A percentile compares a stretch with the other conserved stretches of the same genome.
These are phyloP conservation scores for Ogataea naganishii DNA, from an alignment of 805 yeast species.

Conservation along the genomic window DNA sequence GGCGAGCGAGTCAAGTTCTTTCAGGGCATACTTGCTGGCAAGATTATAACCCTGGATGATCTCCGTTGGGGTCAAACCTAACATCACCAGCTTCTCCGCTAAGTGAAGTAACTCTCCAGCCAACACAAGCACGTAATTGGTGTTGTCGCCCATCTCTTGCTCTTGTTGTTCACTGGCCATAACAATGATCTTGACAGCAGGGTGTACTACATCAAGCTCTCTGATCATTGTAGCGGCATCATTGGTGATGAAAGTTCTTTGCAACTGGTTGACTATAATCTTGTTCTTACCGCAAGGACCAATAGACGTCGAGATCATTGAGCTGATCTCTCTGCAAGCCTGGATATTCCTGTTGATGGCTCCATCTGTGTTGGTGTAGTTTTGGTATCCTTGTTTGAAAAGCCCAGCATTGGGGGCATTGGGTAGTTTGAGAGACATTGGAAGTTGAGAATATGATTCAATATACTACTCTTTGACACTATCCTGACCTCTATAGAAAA, in stretches of 20 bases:
- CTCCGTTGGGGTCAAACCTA: conserved; percentile 88
- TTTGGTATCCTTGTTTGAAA: conserved; percentile 91
- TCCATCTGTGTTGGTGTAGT: conserved; percentile 85
- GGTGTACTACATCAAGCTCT: conserved; percentile 91
- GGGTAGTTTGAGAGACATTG: conserved; percentile 86
- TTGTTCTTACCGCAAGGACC: conserved; percentile 98
- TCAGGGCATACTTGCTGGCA: conserved; percentile 70
- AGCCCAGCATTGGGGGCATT: conserved; percentile 89
- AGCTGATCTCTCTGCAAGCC: conserved; percentile 89
- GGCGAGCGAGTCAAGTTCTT: conserved; percentile 57
- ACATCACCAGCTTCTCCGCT: conserved; percentile 73
- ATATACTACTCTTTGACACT: too few relatives aligned
- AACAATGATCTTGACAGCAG: conserved; percentile 90
- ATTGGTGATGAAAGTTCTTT: conserved; percentile 81
- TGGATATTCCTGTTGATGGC: conserved; percentile 87
- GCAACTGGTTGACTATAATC: conserved; percentile 83
- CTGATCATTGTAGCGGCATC: conserved; percentile 98
- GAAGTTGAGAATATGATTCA: background rate
- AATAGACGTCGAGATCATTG: conserved; percentile 86
- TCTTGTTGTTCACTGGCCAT: conserved; percentile 98
- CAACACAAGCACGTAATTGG: conserved; percentile 82
- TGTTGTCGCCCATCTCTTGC: conserved; percentile 93
- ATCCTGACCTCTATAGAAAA: too few relatives aligned
- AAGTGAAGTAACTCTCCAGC: conserved; percentile 88
- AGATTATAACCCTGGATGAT: conserved; percentile 86